phyloP scores from a whole-genome alignment of 192 early-diverging fungal species.

The Coemansia aciculifera region DNA sequence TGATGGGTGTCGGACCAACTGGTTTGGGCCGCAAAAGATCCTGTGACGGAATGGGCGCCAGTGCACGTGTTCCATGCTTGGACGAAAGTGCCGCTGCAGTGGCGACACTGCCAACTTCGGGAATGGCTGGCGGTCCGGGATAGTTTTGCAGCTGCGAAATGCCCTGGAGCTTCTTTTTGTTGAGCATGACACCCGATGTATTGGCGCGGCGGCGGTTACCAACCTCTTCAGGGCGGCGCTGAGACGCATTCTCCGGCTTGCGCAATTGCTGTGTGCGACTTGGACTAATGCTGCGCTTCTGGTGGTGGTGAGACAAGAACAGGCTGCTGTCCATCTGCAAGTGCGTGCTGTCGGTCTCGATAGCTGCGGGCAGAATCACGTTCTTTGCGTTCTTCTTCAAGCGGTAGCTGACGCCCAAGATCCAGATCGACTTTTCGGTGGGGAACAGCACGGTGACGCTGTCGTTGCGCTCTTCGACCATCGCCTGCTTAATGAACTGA shows the following conservation, averaged over 20 bases:
- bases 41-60: slow-evolving; percentile 55
- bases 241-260: slow-evolving; percentile 29
- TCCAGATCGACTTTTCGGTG: slow-evolving; percentile 51
- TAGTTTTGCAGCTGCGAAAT: slow-evolving; percentile 50
- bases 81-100: slow-evolving; percentile 5
- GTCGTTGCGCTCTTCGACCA: slow-evolving; percentile 52
- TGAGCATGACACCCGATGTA: slow-evolving; percentile 52
- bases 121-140: slow-evolving; percentile 28
- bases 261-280: slow-evolving; percentile 25
- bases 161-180: slow-evolving; percentile 55
- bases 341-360: slow-evolving; percentile 48
- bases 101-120: slow-evolving; percentile 18
- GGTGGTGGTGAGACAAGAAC: slow-evolving; percentile 52
- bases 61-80: slow-evolving; percentile 31
- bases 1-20: slow-evolving; percentile 24
- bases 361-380: slow-evolving; percentile 44
- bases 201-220: slow-evolving; percentile 48
- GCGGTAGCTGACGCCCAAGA: slow-evolving; percentile 52
- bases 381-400: slow-evolving; percentile 46
- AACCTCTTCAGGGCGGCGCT: slow-evolving; percentile 49
- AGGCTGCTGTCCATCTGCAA: slow-evolving; percentile 50
- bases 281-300: slow-evolving; percentile 51
- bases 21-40: slow-evolving; percentile 28
- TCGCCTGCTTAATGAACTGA: slow-evolving; percentile 56
- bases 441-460: slow-evolving; percentile 53